A percentile compares a stretch with the other conserved stretches of the same genome.
Conservation (phyloP, 768 basidiomycete genomes). For the Cyathus striatus region DNA sequence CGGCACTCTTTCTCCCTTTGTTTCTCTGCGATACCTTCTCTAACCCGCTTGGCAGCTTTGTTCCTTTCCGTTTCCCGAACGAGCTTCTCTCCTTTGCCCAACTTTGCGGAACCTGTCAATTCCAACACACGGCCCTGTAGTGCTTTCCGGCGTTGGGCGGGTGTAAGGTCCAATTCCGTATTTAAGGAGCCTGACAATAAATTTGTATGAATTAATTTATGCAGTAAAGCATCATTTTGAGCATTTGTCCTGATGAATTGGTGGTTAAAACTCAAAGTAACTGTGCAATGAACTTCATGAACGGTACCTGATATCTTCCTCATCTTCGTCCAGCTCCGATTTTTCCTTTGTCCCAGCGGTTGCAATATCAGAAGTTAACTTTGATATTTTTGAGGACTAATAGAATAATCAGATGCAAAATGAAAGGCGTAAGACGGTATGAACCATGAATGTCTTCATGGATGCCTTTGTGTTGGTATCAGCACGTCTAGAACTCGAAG, state of each 20-base stretch:
- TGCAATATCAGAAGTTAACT: slow-evolving; percentile 36
- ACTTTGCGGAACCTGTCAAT: slow-evolving; percentile 56
- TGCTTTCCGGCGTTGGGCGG: slow-evolving; percentile 69
- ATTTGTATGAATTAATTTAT: slow-evolving; percentile 75
- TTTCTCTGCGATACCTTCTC: slow-evolving; percentile 65
- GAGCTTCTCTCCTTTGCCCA: slow-evolving; percentile 69
- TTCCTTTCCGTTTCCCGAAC: slow-evolving; percentile 62
- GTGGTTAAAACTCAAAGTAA: no score
- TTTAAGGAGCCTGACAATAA: slow-evolving; percentile 71
- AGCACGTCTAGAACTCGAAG: slow-evolving; percentile 2
- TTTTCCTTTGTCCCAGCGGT: slow-evolving; percentile 14
- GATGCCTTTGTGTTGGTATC: slow-evolving; percentile 31
- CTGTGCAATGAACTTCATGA: slow-evolving; percentile 3
- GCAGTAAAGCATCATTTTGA: slow-evolving; percentile 75
- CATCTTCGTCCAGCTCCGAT: slow-evolving; percentile 38
- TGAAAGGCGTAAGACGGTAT: slow-evolving; percentile 1
- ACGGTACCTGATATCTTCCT: slow-evolving; percentile 40
- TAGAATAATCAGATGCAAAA: slow-evolving; percentile 1
- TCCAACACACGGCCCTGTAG: slow-evolving; percentile 76
- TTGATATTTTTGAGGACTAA: slow-evolving; percentile 77
- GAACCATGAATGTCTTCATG: slow-evolving; percentile 79
- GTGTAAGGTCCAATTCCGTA: slow-evolving; percentile 52
- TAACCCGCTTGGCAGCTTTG: slow-evolving; percentile 65
- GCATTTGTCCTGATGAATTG: slow-evolving; percentile 67
- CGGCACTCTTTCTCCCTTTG: slow-evolving; percentile 49